A percentile compares a stretch with the other conserved stretches of the same genome.
These are phyloP conservation scores for Scytalidium lignicola DNA, from an alignment of 2,329 filamentous ascomycete genomes.

Conservation along the genomic window DNA sequence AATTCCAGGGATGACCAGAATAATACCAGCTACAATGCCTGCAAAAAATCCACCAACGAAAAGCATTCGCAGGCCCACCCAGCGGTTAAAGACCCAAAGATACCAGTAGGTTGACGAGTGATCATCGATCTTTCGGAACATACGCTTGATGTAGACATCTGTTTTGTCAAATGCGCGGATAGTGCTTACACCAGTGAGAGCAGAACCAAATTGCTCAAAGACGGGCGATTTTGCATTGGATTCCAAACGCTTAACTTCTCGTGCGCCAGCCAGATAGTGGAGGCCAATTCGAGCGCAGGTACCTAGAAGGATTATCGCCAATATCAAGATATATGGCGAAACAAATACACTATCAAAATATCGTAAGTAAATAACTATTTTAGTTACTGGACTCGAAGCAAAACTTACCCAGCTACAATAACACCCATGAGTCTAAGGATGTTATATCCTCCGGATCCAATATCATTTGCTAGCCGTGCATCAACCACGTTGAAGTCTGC, in stretches of 20 bases:
- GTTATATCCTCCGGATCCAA: constrained; percentile 56
- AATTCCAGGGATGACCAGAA: constrained; percentile 56
- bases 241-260: constrained; percentile 73
- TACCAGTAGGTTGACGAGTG: constrained; percentile 63
- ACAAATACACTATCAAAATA: constrained; percentile 50
- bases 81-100: constrained; percentile 68
- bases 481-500: constrained; percentile 73
- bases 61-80: constrained; percentile 70
- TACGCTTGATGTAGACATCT: constrained; percentile 60
- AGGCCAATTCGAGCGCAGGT: constrained; percentile 54
- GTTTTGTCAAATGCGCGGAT: constrained; percentile 71
- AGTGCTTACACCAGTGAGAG: constrained; percentile 66
- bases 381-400: neutral
- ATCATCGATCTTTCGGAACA: constrained; percentile 65
- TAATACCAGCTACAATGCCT: constrained; percentile 57
- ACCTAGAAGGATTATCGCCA: constrained; percentile 53
- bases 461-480: constrained; percentile 56
- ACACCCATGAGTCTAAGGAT: constrained; percentile 59
- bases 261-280: constrained; percentile 63
- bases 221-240: constrained; percentile 73
- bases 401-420: constrained; percentile 50
- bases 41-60: constrained; percentile 66
- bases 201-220: constrained; percentile 73
- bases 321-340: constrained; percentile 59
- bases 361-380: constrained; percentile 44